Evolutionary conservation across 495 filamentous ascomycete genomes (phyloP).

Genomic region (Poronia punctata): DNA sequence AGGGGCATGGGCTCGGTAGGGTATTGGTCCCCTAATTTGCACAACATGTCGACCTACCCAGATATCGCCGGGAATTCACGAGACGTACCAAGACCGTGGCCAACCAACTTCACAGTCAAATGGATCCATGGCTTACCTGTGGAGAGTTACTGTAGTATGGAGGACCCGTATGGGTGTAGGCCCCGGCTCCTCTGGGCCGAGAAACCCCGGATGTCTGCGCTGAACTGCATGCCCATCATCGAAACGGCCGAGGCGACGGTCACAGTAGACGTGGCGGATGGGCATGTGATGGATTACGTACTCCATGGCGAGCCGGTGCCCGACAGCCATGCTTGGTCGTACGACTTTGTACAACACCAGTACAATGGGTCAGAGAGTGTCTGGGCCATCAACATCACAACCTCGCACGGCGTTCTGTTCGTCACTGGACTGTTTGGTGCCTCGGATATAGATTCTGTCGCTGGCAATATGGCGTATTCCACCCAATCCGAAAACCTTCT

Average conservation of each 20-base stretch:
- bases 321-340: neutral
- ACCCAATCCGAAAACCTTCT: neutral
- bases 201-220: conserved; percentile 3
- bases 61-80: no score
- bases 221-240: conserved; percentile 27
- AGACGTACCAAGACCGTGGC: no score
- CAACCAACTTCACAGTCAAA: no score
- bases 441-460: neutral
- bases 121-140: no score
- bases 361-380: neutral
- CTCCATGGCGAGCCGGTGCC: neutral
- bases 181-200: conserved; percentile 18
- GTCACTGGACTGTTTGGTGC: neutral
- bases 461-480: neutral
- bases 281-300: neutral
- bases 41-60: no score
- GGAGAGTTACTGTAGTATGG: neutral
- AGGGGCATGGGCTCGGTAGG: no score
- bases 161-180: neutral
- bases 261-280: conserved; percentile 12
- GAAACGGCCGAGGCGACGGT: conserved; percentile 23
- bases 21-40: no score
- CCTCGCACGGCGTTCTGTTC: neutral
- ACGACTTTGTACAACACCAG: neutral
- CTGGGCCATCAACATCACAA: neutral